These are phyloP conservation scores for Fraxinus sp. DNA, from an alignment of 305 asterid species.

Conservation along the genomic window DNA sequence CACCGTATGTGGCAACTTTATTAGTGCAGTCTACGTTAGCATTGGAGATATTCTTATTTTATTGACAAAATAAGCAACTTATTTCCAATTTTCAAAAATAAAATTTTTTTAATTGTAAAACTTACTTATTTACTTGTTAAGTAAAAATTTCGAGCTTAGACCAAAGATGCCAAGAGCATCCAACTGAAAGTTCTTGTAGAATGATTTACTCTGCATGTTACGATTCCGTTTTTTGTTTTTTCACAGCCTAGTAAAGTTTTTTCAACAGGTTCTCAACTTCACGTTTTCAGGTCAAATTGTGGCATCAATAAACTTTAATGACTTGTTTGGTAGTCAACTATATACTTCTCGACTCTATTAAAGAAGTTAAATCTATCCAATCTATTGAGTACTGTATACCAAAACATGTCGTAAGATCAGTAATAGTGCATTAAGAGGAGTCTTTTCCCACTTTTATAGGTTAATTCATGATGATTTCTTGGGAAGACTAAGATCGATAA, in stretches of 20 bases:
- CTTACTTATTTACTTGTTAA: neutral
- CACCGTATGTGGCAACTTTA: neutral
- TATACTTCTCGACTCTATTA: neutral
- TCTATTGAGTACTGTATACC: neutral
- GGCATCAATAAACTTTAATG: neutral
- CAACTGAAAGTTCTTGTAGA: neutral
- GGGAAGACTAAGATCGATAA: conserved; percentile 2
- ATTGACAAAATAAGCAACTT: neutral
- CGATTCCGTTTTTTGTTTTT: neutral
- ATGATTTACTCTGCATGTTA: neutral
- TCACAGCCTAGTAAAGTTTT: neutral
- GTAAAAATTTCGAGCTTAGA: neutral
- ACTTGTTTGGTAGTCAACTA: neutral
- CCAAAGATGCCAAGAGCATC: neutral
- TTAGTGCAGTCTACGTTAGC: neutral
- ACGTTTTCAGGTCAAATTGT: neutral
- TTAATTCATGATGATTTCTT: conserved; percentile 2
- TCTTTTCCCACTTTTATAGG: neutral
- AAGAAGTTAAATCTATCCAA: neutral
- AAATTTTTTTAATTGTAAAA: neutral
- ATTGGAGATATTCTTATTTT: neutral
- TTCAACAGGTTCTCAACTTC: neutral
- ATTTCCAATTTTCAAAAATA: neutral
- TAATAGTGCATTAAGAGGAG: neutral
- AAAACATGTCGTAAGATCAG: neutral